Conservation (phyloP, 2,329 filamentous ascomycete genomes). For the Fusarium sp. region DNA sequence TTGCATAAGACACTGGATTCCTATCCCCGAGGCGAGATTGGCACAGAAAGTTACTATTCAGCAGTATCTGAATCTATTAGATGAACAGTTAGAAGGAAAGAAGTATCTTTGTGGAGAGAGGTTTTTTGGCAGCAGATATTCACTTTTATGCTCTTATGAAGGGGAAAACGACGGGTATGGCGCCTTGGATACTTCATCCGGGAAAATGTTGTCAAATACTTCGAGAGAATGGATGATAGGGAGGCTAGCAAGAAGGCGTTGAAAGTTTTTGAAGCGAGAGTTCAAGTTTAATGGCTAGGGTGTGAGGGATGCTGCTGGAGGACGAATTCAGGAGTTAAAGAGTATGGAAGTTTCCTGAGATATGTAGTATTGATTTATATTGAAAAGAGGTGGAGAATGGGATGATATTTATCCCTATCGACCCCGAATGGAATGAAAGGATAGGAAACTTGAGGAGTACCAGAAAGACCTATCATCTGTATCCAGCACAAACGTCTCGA, state of each 20-base stretch:
- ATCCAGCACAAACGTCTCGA: slow-evolving; percentile 24
- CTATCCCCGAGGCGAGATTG: background rate
- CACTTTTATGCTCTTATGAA: slow-evolving; percentile 14
- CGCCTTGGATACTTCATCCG: background rate
- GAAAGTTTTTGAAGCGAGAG: background rate
- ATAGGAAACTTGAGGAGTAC: too few species aligned
- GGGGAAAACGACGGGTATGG: background rate
- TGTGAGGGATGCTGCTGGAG: too few species aligned
- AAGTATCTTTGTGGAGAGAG: slow-evolving; percentile 1
- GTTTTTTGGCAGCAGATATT: slow-evolving; percentile 15
- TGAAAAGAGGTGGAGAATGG: too few species aligned
- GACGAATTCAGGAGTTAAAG: too few species aligned
- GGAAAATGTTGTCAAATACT: slow-evolving; percentile 5
- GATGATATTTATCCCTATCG: too few species aligned
- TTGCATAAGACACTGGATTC: slow-evolving; percentile 7
- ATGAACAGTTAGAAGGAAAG: slow-evolving; percentile 14
- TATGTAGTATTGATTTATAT: too few species aligned
- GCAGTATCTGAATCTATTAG: slow-evolving; percentile 5
- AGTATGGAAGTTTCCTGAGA: too few species aligned
- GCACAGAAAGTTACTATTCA: slow-evolving; percentile 2
- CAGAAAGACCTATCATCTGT: background rate
- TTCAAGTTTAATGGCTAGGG: background rate
- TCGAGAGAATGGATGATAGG: background rate
- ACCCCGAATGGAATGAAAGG: too few species aligned
- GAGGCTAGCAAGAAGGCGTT: background rate